Conservation (phyloP, 2,329 filamentous ascomycete genomes). For the Diaporthe sp. region DNA sequence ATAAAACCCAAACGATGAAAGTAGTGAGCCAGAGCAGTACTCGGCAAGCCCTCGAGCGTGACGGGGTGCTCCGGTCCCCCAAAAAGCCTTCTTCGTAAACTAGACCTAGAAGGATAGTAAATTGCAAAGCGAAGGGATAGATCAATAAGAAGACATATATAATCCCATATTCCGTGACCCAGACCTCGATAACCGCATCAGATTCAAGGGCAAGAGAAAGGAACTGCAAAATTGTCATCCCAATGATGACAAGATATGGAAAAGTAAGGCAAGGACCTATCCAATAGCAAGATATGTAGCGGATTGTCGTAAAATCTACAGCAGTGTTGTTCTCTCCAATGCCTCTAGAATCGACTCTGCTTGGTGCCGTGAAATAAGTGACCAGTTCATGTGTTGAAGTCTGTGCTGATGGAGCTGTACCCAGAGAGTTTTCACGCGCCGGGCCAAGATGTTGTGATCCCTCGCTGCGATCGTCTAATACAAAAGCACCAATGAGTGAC, state of each 20-base stretch:
- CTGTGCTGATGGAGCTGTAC: background rate
- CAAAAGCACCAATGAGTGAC: background rate
- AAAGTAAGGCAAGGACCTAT: background rate
- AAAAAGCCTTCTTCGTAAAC: background rate
- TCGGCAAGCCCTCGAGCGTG: background rate
- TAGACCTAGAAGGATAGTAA: background rate
- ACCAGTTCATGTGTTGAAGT: background rate
- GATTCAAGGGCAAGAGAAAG: accelerated
- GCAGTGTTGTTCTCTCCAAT: background rate
- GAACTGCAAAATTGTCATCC: background rate
- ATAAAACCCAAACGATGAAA: background rate
- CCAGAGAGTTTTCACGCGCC: background rate
- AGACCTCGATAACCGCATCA: background rate
- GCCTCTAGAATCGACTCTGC: background rate
- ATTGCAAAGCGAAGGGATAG: background rate
- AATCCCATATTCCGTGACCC: background rate
- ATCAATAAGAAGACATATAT: background rate
- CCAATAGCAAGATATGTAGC: background rate
- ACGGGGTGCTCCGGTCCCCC: background rate
- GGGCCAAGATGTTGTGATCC: background rate
- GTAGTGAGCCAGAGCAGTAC: background rate
- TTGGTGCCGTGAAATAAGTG: background rate
- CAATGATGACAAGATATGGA: background rate
- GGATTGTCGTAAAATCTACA: background rate
- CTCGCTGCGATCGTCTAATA: background rate